Evolutionary conservation across 345 rosid species (phyloP), one percentile per base, ranked within the genome.

Genomic region (Eutrema yunnanense): DNA sequence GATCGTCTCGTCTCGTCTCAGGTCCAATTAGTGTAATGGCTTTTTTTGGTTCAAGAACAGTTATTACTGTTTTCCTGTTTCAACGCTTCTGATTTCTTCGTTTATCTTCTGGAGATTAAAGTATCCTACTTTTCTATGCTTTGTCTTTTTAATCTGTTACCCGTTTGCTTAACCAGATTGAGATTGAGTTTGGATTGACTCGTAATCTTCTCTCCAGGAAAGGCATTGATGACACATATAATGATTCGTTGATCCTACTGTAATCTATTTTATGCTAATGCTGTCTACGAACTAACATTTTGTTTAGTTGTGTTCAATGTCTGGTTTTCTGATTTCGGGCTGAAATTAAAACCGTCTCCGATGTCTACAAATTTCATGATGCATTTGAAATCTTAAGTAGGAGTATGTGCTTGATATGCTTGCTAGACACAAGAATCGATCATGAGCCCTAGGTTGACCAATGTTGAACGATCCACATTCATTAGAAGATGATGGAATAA

Each of bases 11-110:
- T 42, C 27, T 59, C 14, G 14, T 42, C 27, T 59, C 64, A 61
- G 74, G 74, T 75, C 34, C 64, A 9, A n/a, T 29, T 14, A 69
- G 58, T 61, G 67, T 29, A 44, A 67, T 44, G 27, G 27, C 73
- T 8, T 1, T 29, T 10, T 56, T 9, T 33, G 14, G 7, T 33
- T 75, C 60, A 29, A 13, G 37, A 42, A 22, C 8, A 2, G n/a
- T n/a, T n/a, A 42, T 19, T 9, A 27, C 34, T 42, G 30, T 55
- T 57, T 32, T 40, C 19, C 3, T n/a, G 48, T 51, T 51, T 59
- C 34, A 9, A 13, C 4, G 49, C 34, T 51, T 52, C 5, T 22
- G 30, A 33, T 42, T 4, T 50, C 9, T 51, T 34, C 30, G 53
- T 49, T 49, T 49, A 3, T 49, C 11, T 49, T 49, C 4, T 43